A percentile compares a stretch with the other conserved stretches of the same genome.
Evolutionary conservation across 352 stramenopile genomes (phyloP).

Genomic region (Pythium scleroteichum): DNA sequence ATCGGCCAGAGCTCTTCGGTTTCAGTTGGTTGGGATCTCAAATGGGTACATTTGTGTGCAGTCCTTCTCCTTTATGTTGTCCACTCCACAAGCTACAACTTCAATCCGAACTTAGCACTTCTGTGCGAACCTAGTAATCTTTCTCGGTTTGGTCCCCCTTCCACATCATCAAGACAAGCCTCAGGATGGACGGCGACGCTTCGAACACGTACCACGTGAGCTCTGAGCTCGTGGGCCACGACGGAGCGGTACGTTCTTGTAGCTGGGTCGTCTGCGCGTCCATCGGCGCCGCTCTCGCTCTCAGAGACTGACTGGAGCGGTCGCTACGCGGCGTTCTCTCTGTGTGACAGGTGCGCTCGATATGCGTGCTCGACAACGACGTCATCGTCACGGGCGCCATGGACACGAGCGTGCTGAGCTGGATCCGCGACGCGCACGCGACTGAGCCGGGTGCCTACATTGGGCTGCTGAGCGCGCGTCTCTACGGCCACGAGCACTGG

Average conservation of each 20-base stretch:
- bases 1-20: too few relatives aligned
- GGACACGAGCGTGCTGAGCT: constrained; percentile 64
- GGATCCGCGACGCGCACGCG: constrained; percentile 38
- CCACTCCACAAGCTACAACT: neutral
- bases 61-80: neutral
- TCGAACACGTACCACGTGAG: constrained; percentile 26
- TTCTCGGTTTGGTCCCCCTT: constrained; percentile 4
- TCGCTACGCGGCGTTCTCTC: neutral
- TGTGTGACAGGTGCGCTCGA: constrained; percentile 53
- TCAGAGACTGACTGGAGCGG: neutral
- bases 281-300: neutral
- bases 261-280: neutral
- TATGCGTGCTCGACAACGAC: constrained; percentile 48
- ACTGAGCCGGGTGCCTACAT: constrained; percentile 30
- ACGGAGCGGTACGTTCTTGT: constrained; percentile 60
- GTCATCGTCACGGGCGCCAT: constrained; percentile 74
- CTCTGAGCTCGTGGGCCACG: constrained; percentile 69
- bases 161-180: neutral
- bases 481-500: constrained; percentile 86
- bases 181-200: neutral
- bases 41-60: neutral
- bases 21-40: too few relatives aligned
- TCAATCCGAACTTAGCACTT: neutral
- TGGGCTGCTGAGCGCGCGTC: constrained; percentile 48
- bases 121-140: constrained; percentile 2